Evolutionary conservation across 192 early-diverging fungal species (phyloP).

Genomic region (Kickxella alabastrina): DNA sequence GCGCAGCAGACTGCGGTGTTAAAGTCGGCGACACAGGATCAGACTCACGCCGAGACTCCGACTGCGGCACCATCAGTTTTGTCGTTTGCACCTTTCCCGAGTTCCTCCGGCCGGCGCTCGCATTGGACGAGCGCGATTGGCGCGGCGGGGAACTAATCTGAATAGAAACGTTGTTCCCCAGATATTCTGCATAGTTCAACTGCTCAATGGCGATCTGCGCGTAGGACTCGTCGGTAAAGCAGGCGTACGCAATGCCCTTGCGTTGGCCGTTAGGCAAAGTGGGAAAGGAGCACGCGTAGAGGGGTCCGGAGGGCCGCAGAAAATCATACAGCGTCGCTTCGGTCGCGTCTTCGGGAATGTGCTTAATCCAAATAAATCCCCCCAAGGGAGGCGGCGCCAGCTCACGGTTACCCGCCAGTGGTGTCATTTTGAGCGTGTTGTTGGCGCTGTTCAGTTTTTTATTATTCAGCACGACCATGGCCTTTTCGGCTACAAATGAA

Average conservation of each 20-base stretch:
- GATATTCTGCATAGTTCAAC: slow-evolving; percentile 46
- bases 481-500: slow-evolving; percentile 46
- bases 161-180: slow-evolving; percentile 35
- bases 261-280: slow-evolving; percentile 10
- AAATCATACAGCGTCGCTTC: slow-evolving; percentile 39
- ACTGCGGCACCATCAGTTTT: neutral
- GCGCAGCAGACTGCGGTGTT: neutral
- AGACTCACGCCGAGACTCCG: slow-evolving; percentile 1
- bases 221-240: slow-evolving; percentile 32
- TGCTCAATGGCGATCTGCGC: slow-evolving; percentile 41
- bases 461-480: slow-evolving; percentile 44
- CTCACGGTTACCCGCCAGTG: slow-evolving; percentile 17
- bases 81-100: neutral
- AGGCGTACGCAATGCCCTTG: slow-evolving; percentile 35
- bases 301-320: slow-evolving; percentile 42
- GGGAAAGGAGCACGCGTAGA: slow-evolving; percentile 47
- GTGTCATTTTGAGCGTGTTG: slow-evolving; percentile 43
- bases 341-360: slow-evolving; percentile 45
- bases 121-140: slow-evolving; percentile 30
- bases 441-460: slow-evolving; percentile 18
- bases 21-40: neutral
- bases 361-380: slow-evolving; percentile 41
- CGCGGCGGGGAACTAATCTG: slow-evolving; percentile 19
- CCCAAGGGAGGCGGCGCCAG: slow-evolving; percentile 29
- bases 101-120: slow-evolving; percentile 6